Evolutionary conservation across 345 rosid genomes (phyloP), one percentile per base, ranked within the genome.

Genomic region (Cardamine chenopodiifolia): DNA sequence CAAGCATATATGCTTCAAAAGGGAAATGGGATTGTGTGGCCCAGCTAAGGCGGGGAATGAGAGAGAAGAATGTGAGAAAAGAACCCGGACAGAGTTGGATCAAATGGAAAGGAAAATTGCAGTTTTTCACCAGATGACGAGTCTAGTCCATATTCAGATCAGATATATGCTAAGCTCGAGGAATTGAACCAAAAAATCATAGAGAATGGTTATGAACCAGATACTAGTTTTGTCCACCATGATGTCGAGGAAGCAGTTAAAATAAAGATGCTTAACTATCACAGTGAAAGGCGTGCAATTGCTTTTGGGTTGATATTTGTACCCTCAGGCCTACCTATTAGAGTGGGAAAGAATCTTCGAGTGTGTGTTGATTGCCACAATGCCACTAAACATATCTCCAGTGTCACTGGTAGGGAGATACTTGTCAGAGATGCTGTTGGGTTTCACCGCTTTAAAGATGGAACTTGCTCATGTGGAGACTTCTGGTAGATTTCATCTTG

Each of bases 61-160:
- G 86, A 82, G 91, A 80, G 47, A 85, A 80, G 66, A 86, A 92
- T 20, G 89, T 87, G 68, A 88, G 79, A 73, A 89, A 94, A 79
- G 96, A 89, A 81, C 96, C 95, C 0, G 98, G 98, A 66, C 93
- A 76, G 73, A 94, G 98, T 67, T 94, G 98, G 98, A 91, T 94
- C 78, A 90, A 87, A 66, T 87, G 89, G 81, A 89, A 82, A 74
- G 83, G 82, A 53, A 81, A 77, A 81, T 82, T 89, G 40, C 83
- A 77, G 87, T 72, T 94, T 94, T 75, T 88, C 93, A 17, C 87
- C 93, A 6, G 89, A 87, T 85, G 98, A 94, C 78, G 85, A 75
- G 68, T 86, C 90, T 37, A 88, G 86, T 80, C 93, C 85, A 68
- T 87, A 75, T 85, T 78, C 75, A 42, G 87, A 88, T 70, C 85